Percentiles rank a stretch among this genome's conserved stretches.
phyloP scores from a whole-genome alignment of 805 yeast species.

The Saccharomycopsis javanensis region DNA sequence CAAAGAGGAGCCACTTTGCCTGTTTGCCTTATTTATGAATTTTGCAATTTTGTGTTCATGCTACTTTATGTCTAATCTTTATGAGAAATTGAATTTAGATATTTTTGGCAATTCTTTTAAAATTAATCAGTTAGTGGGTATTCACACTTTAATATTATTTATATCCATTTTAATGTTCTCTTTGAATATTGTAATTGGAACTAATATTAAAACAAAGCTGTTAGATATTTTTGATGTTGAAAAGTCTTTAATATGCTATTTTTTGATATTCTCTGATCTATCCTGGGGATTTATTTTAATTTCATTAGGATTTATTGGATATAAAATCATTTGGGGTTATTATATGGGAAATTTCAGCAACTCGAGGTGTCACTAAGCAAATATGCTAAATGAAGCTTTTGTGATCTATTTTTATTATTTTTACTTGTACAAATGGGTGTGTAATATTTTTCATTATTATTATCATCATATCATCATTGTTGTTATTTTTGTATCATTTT shows the following conservation, averaged over 20 bases:
- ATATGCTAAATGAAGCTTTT: neutral
- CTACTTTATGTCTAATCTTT: neutral
- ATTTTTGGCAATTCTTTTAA: neutral
- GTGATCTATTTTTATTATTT: too few relatives aligned
- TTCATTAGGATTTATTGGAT: neutral
- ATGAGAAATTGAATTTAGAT: neutral
- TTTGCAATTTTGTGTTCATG: conserved; percentile 1
- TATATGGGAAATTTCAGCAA: neutral
- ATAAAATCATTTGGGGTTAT: neutral
- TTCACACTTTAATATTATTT: neutral
- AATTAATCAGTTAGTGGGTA: neutral
- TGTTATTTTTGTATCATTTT: too few relatives aligned
- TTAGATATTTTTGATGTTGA: neutral
- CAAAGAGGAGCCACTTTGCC: neutral
- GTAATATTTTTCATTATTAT: too few relatives aligned
- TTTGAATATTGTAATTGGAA: neutral
- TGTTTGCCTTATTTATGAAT: neutral
- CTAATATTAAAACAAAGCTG: neutral
- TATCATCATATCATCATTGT: too few relatives aligned
- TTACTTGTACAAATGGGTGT: too few relatives aligned
- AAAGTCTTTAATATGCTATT: neutral
- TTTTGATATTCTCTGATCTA: neutral
- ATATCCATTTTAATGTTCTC: neutral
- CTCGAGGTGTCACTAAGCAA: neutral
- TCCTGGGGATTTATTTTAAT: neutral